These are phyloP conservation scores for Metschnikowia kofuensis DNA, from an alignment of 805 yeast species.

Conservation along the genomic window DNA sequence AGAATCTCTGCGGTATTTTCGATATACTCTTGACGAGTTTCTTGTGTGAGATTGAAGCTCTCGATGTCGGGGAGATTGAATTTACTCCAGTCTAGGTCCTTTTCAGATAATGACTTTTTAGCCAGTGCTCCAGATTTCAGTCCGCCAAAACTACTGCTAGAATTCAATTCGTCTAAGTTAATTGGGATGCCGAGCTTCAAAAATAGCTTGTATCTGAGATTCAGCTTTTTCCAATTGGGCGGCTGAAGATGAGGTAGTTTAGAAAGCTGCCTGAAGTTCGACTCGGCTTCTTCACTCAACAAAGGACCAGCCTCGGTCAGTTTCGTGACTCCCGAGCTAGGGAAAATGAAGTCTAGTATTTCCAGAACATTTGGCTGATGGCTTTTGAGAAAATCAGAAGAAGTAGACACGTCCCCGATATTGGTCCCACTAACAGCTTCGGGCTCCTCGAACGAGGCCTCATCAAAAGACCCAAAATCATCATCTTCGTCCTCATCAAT, in stretches of 20 bases:
- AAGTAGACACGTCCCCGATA: neutral
- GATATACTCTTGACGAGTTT: constrained; percentile 23
- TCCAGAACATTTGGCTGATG: constrained; percentile 5
- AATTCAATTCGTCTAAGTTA: constrained; percentile 53
- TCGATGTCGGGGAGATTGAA: constrained; percentile 37
- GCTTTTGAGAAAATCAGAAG: no score
- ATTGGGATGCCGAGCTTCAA: constrained; percentile 71
- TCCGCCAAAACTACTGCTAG: neutral
- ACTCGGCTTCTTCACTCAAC: constrained; percentile 33
- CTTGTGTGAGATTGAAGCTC: constrained; percentile 27
- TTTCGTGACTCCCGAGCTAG: neutral
- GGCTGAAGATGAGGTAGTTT: constrained; percentile 50
- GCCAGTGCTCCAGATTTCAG: constrained; percentile 8
- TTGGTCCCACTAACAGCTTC: neutral
- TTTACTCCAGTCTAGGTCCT: constrained; percentile 34
- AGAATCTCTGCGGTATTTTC: constrained; percentile 27
- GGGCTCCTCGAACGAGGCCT: constrained; percentile 27
- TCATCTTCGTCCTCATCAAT: constrained; percentile 24
- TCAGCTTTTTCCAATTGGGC: constrained; percentile 67
- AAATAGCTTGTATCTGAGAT: constrained; percentile 60
- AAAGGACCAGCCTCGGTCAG: constrained; percentile 5
- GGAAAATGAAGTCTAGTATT: constrained; percentile 13
- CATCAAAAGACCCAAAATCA: constrained; percentile 40
- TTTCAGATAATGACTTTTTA: constrained; percentile 25
- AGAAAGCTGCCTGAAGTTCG: constrained; percentile 47